Base-by-base conservation (phyloP, 139 green algal species). In the Pseudopediastrum boryanum region DNA sequence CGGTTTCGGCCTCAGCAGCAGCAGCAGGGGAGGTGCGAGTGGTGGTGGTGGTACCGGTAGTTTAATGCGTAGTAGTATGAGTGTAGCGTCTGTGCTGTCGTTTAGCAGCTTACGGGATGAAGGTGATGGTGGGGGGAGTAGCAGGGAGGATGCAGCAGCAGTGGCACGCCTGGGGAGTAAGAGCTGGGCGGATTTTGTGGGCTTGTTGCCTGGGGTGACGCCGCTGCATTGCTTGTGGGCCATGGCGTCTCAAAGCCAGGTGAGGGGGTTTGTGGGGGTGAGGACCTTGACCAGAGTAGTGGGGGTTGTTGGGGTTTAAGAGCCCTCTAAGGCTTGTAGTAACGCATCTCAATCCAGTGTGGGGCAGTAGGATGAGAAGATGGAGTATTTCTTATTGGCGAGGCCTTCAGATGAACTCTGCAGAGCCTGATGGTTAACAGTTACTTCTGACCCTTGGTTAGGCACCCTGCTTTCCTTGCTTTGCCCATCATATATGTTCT, bases 221-320 rank as follows among this genome's bases (percentile, higher is more conserved):
- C 80, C 82, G 61, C 65, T 68, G 33, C n/a, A 54, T 36, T 67
- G 87, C 31, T 50, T 87, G 54, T 83, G 76, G 71, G 87, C 87
- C 2, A 33, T 78, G 12, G 74, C 77, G 44, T 82, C 71, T 62
- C 48, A 46, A 23, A 61, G 41, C 8, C 84, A 84, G 61, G 77
- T 31, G 1, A 54, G 46, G 12, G 75, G 90, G 71, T 75, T 92
- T 36, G 83, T 85, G n/a, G 77, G 73, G 58, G 75, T 77, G 48
- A 71, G 91, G 84, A 76, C 66, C 1, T 56, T 68, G 27, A 71
- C 78, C 19, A 7, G 25, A 6, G 27, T 31, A 56, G 27, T 50
- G 44, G 75, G 63, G n/a, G 65, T 51, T 27, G 75, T 36, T 19
- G 48, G 42, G 41, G 44, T 36, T 19, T 41, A 33, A 31, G 27